Base-by-base conservation (phyloP, 768 basidiomycete species). In the Collybia mongolica region DNA sequence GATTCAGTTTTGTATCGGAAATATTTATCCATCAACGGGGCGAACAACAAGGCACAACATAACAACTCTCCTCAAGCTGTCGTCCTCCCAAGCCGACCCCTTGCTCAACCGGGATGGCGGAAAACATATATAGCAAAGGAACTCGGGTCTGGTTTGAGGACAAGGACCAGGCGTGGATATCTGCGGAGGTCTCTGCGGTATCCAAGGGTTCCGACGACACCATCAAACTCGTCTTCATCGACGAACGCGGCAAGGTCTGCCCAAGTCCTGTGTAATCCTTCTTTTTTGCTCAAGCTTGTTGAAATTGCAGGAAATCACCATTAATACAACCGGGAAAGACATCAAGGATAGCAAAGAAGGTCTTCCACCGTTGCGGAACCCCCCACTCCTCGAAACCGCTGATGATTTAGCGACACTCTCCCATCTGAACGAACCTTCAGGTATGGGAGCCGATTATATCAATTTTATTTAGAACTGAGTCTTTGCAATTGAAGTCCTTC, bases 391-490 rank as follows among this genome's bases (percentile, higher is more conserved):
- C 53, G 97, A 99, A 74, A 93, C 92, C 15, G 93, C 94, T 24
- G 97, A 99, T 71, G 97, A 99, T 77, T 79, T 99, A 65, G 95
- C 97, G 42, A 97, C 95, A 48, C 84, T 99, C 60, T 97, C 93
- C 42, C 94, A 98, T 76, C 78, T 99, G 58, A 98, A 98, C 66
- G 97, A 99, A 68, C 96, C 97, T 46, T 92, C 90, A 61, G 96
- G 96, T 95, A 59, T 44, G 80, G 62, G 26, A 18, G 6, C 15
- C 6, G 17, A 12, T 54, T 29, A 14, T 4, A 26, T 37, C 20
- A 39, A 36, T 41, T 19, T 17, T 23, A 39, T 41, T 39, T 35
- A 42, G 24, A 46, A 39, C 19, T 28, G 20, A 41, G 39, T 56
- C 18, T 52, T 32, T 11, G 20, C 8, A 12, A 9, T 14, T 44